A percentile compares a stretch with the other conserved stretches of the same genome.
phyloP scores from a whole-genome alignment of 345 rosid species.

The Citrus cavaleriei region DNA sequence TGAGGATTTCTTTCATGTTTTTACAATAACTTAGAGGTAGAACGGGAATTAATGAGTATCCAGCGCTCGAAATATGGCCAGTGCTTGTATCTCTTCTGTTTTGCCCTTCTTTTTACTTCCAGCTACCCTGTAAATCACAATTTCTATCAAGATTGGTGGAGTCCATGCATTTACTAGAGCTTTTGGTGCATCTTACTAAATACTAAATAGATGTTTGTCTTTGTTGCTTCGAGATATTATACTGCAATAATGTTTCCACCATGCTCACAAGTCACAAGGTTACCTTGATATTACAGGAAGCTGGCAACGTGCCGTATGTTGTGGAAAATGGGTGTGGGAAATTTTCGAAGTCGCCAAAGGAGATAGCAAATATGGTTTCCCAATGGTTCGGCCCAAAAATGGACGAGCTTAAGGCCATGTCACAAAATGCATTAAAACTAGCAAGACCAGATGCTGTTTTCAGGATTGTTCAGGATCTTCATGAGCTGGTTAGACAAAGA shows the following conservation, averaged over 20 bases:
- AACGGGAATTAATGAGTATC: not conserved
- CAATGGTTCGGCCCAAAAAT: conserved; percentile 90
- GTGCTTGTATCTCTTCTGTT: not conserved
- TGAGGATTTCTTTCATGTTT: not conserved
- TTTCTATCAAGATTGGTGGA: not conserved
- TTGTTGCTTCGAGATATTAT: not conserved
- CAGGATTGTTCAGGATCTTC: conserved; percentile 93
- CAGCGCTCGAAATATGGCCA: not conserved
- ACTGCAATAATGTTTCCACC: not conserved
- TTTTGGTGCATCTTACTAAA: not conserved
- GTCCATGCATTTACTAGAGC: not conserved
- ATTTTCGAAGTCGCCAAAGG: conserved; percentile 80
- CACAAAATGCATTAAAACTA: conserved; percentile 76
- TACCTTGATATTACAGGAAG: conserved; percentile 56
- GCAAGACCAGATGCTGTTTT: conserved; percentile 95
- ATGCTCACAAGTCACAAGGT: not conserved
- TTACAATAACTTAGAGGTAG: not conserved
- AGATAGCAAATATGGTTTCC: conserved; percentile 72
- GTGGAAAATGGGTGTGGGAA: conserved; percentile 94
- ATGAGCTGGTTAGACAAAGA: conserved; percentile 80
- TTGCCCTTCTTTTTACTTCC: not conserved
- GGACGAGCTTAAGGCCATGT: conserved; percentile 75
- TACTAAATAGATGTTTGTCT: no score
- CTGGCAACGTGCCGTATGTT: conserved; percentile 89
- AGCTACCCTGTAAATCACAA: not conserved